These are phyloP conservation scores for Diplodia intermedia DNA, from an alignment of 2,329 filamentous ascomycete genomes.

Conservation along the genomic window DNA sequence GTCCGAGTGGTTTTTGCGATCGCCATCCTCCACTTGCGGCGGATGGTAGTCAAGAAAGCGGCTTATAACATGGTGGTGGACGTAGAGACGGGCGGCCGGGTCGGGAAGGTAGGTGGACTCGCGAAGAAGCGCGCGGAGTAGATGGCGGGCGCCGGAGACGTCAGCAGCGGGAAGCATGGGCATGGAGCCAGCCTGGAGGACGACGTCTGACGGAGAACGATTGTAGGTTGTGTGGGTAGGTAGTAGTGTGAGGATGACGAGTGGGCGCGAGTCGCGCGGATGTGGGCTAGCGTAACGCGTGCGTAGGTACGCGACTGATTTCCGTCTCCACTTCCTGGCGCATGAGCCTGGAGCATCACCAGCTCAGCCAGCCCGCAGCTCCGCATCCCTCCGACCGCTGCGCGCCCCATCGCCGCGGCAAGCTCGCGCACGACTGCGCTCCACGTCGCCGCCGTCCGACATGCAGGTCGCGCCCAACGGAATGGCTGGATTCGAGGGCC, in stretches of 20 bases:
- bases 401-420: slow-evolving; percentile 26
- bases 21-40: neutral
- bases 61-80: slow-evolving; percentile 56
- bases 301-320: slow-evolving; percentile 25
- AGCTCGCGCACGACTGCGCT: slow-evolving; percentile 20
- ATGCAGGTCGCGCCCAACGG: slow-evolving; percentile 33
- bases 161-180: neutral
- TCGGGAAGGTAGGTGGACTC: slow-evolving; percentile 68
- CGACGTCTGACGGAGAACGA: neutral
- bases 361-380: slow-evolving; percentile 32
- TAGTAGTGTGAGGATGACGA: neutral
- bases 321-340: slow-evolving; percentile 25
- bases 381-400: slow-evolving; percentile 45
- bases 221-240: neutral
- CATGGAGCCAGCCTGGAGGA: neutral
- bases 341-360: slow-evolving; percentile 24
- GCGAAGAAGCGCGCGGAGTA: slow-evolving; percentile 64
- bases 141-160: slow-evolving; percentile 43
- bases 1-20: neutral
- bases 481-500: slow-evolving; percentile 33
- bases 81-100: slow-evolving; percentile 58
- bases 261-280: slow-evolving; percentile 14
- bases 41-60: slow-evolving; percentile 57
- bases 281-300: slow-evolving; percentile 26
- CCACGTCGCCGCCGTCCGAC: slow-evolving; percentile 1